These are phyloP conservation scores for Coniosporium tulheliwenetii DNA, from an alignment of 2,329 filamentous ascomycete species.

Conservation along the genomic window DNA sequence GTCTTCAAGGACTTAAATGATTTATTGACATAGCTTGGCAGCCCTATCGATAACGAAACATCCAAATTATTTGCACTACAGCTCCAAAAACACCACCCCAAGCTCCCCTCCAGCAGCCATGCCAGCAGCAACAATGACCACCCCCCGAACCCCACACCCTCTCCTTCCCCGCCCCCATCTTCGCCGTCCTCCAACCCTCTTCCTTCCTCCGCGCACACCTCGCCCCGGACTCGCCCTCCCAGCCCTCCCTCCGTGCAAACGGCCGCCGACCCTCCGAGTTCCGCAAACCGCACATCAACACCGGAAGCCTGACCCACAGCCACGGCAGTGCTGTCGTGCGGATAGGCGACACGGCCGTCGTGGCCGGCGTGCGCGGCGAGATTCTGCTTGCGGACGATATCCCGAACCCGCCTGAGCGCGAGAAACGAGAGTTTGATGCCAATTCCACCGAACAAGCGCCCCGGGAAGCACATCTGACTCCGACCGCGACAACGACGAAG, in stretches of 20 bases:
- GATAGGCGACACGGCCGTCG: constrained; percentile 80
- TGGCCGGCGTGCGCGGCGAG: constrained; percentile 82
- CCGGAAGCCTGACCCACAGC: constrained; percentile 71
- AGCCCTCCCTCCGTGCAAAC: constrained; percentile 58
- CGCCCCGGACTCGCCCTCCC: constrained; percentile 37
- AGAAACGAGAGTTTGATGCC: neutral
- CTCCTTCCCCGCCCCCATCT: constrained; percentile 50
- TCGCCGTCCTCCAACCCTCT: constrained; percentile 78
- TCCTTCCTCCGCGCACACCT: constrained; percentile 85
- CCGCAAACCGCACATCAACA: constrained; percentile 61
- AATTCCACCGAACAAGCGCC: constrained; percentile 4
- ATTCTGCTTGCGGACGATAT: constrained; percentile 63
- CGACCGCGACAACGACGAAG: constrained; percentile 12
- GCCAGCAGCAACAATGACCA: neutral
- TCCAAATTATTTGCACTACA: too few species aligned
- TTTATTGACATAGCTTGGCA: too few species aligned
- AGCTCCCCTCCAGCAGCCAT: too few species aligned
- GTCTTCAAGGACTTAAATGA: too few species aligned
- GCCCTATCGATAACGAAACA: too few species aligned
- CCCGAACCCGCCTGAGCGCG: constrained; percentile 35
- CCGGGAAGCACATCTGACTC: too few species aligned
- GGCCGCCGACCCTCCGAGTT: constrained; percentile 56
- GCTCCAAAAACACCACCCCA: too few species aligned
- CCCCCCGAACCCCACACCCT: constrained; percentile 11
- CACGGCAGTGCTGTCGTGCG: constrained; percentile 83